Percentiles rank a stretch among this genome's conserved stretches.
Evolutionary conservation across 768 basidiomycete species (phyloP).

Genomic region (Amanita pseudoporphyria): DNA sequence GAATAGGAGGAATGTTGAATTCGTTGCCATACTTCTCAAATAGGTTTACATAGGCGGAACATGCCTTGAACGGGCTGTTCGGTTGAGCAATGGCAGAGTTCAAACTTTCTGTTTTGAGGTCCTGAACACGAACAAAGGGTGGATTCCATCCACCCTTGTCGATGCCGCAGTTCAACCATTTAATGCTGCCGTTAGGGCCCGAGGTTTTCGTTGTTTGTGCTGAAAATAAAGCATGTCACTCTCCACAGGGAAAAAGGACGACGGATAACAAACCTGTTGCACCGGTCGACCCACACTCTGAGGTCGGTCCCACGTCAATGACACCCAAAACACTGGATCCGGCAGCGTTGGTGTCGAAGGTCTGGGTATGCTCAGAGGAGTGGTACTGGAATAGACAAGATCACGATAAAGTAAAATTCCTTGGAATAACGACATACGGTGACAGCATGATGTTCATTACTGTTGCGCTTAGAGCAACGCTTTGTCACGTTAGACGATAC

Average conservation of each 20-base stretch:
- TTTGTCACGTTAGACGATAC: slow-evolving; percentile 9
- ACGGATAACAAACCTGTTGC: slow-evolving; percentile 33
- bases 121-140: slow-evolving; percentile 42
- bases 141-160: slow-evolving; percentile 60
- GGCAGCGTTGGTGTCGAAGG: no score
- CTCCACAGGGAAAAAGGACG: neutral
- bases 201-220: slow-evolving; percentile 35
- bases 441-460: neutral
- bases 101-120: slow-evolving; percentile 40
- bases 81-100: slow-evolving; percentile 35
- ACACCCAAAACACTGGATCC: slow-evolving; percentile 12
- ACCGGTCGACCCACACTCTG: slow-evolving; percentile 37
- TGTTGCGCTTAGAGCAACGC: slow-evolving; percentile 12
- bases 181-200: slow-evolving; percentile 65
- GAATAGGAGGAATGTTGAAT: slow-evolving; percentile 52
- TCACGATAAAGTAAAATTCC: neutral
- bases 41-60: slow-evolving; percentile 35
- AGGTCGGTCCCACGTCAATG: slow-evolving; percentile 22
- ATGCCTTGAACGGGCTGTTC: slow-evolving; percentile 49
- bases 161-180: slow-evolving; percentile 76
- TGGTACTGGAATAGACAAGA: neutral
- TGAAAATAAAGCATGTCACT: slow-evolving; percentile 15
- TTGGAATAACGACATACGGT: neutral
- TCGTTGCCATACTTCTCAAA: slow-evolving; percentile 53
- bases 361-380: no score